Evolutionary conservation across 2,329 filamentous ascomycete genomes (phyloP).

Genomic region (Aspergillus thermomutatus): DNA sequence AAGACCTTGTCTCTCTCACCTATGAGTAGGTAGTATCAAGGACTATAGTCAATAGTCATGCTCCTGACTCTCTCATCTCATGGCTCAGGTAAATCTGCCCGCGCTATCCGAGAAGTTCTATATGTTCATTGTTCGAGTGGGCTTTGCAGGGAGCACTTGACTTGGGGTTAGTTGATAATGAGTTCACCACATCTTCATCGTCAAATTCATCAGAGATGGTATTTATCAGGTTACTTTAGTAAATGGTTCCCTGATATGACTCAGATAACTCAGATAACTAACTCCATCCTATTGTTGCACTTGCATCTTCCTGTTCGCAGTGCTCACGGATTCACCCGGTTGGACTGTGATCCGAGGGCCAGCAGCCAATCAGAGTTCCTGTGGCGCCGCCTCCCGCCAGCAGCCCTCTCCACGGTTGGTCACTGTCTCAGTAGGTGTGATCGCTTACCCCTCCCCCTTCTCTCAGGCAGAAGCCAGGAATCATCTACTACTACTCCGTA

Average conservation of each 20-base stretch:
- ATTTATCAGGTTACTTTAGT: neutral
- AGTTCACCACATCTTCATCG: neutral
- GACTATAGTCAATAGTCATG: too few relatives aligned
- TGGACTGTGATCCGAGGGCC: neutral
- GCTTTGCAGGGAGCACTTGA: neutral
- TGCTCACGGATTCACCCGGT: neutral
- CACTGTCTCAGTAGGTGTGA: too few relatives aligned
- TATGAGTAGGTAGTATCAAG: neutral
- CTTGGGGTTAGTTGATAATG: neutral
- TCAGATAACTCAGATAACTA: neutral
- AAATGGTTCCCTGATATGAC: too few relatives aligned
- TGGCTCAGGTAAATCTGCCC: neutral
- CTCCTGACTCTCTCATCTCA: neutral
- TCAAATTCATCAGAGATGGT: neutral
- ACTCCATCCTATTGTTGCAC: neutral
- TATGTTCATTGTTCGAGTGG: neutral
- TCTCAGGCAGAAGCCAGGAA: neutral
- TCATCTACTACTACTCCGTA: too few relatives aligned
- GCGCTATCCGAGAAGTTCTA: neutral
- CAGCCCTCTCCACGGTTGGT: neutral
- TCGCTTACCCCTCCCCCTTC: neutral
- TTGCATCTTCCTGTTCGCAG: neutral
- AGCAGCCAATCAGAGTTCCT: slow-evolving; percentile 10
- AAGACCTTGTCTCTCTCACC: neutral
- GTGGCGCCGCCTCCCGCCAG: slow-evolving; percentile 14